Evolutionary conservation across 352 stramenopile genomes (phyloP).

Genomic region (Phytophthora pisi): DNA sequence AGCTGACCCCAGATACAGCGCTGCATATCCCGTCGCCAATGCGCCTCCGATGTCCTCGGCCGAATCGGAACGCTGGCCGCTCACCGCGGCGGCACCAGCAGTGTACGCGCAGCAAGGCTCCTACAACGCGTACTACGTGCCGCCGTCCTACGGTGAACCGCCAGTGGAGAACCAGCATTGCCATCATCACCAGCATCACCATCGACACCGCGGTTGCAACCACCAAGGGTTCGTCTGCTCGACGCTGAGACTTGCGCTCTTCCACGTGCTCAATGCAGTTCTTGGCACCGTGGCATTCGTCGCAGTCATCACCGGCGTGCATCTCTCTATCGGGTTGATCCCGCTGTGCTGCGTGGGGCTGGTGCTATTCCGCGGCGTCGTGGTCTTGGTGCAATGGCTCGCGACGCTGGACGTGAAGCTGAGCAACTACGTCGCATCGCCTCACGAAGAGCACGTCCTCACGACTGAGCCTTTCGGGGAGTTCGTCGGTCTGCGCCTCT

Average conservation of each 20-base stretch:
- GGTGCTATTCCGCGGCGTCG: constrained; percentile 58
- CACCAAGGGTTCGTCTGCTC: constrained; percentile 36
- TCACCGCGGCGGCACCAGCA: constrained; percentile 13
- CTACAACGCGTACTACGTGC: constrained; percentile 41
- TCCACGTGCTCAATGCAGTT: constrained; percentile 63
- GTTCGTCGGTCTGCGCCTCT: constrained; percentile 46
- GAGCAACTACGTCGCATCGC: constrained; percentile 61
- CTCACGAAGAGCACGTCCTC: constrained; percentile 51
- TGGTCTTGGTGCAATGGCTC: constrained; percentile 50
- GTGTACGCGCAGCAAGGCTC: constrained; percentile 18
- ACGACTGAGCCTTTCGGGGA: constrained; percentile 41
- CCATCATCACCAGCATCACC: constrained; percentile 21
- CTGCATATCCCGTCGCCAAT: constrained; percentile 9
- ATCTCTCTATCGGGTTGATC: constrained; percentile 47
- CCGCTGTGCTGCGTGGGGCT: constrained; percentile 73
- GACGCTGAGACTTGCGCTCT: constrained; percentile 60
- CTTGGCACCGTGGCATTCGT: constrained; percentile 59
- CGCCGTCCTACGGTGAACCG: constrained; percentile 26
- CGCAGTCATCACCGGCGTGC: constrained; percentile 48
- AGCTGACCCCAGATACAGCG: constrained; percentile 14
- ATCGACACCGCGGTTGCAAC: constrained; percentile 8
- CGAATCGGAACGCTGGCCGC: constrained; percentile 29
- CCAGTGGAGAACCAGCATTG: constrained; percentile 17
- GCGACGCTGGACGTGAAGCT: constrained; percentile 67
- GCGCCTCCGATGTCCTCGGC: constrained; percentile 16